Evolutionary conservation across 495 filamentous ascomycete genomes (phyloP), one percentile per base, ranked within the genome.

Genomic region (Lasiosphaeria miniovina): DNA sequence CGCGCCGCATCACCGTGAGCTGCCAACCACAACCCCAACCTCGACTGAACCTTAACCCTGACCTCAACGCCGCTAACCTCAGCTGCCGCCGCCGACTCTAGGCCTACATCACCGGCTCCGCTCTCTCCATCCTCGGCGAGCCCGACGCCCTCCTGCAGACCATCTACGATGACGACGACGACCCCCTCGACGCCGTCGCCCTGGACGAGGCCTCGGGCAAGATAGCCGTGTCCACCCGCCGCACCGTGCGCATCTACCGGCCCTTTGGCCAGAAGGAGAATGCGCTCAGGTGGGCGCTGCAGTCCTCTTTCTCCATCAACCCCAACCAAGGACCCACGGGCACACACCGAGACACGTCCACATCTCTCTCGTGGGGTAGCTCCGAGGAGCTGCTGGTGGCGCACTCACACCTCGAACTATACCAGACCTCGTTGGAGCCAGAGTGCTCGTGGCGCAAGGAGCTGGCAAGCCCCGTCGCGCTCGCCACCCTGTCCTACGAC

Each of bases 81-180:
- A 24, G 7, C 45, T 9, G n/a, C 15, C 17, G 36, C 15, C 43
- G 4, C 48, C 15, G 31, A 17, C 11, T 15, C 17, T 66, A 96
- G 91, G 84, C 83, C 60, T 98, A 97, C 73, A 89, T 97, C 59
- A 92, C 89, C 59, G 93, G 94, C 61, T 88, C 87, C 72, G 88
- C 90, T 59, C 81, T 98, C 60, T 82, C 92, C 51, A 86, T 98
- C 68, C 87, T 97, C 68, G 80, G 82, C 73, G 84, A 84, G 54
- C 84, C 90, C 60, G 79, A 89, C 67, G 79, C 83, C 56, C 82
- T 96, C 65, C 77, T 96, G 36, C 93, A 98, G 75, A 97, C 93
- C 0, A 90, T 92, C 59, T 96, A 96, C 76, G 84, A 92, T 68
- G 87, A 94, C 63, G 87, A 92, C 70, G 81, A 84, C 41, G 77